phyloP scores from a whole-genome alignment of 208 protist genomes.

The Trypanosoma brucei region DNA sequence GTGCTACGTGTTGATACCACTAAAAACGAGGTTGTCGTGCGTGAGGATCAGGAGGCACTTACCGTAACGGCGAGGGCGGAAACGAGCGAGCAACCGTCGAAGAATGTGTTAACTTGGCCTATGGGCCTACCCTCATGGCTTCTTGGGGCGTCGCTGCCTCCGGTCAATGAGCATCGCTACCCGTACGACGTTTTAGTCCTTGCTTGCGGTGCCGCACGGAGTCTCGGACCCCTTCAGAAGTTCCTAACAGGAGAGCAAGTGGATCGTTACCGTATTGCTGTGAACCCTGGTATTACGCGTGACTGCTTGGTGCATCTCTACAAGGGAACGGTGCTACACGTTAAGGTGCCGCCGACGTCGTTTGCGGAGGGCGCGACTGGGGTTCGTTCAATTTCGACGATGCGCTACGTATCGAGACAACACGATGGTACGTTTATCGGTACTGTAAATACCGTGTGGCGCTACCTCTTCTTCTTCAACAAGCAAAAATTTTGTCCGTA shows the following conservation, averaged over 20 bases:
- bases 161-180: slow-evolving; percentile 19
- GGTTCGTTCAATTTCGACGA: neutral
- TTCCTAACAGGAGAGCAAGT: slow-evolving; percentile 25
- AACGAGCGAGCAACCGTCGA: neutral
- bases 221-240: slow-evolving; percentile 36
- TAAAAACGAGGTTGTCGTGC: slow-evolving; percentile 48
- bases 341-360: slow-evolving; percentile 74
- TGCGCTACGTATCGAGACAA: slow-evolving; percentile 42
- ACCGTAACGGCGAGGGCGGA: neutral
- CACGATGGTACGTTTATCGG: slow-evolving; percentile 80
- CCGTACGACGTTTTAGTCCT: slow-evolving; percentile 82
- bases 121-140: neutral
- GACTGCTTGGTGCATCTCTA: slow-evolving; percentile 65
- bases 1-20: slow-evolving; percentile 48
- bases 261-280: slow-evolving; percentile 65
- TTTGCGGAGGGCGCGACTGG: slow-evolving; percentile 27
- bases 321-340: slow-evolving; percentile 64
- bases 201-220: slow-evolving; percentile 58
- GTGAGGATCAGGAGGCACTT: neutral
- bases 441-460: slow-evolving; percentile 75
- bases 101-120: neutral
- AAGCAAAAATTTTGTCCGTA: slow-evolving; percentile 55
- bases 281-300: slow-evolving; percentile 76
- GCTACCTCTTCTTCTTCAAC: slow-evolving; percentile 68
- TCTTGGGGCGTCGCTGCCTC: neutral